phyloP scores from a whole-genome alignment of 352 stramenopile genomes.

The Phytophthora niederhauseri region DNA sequence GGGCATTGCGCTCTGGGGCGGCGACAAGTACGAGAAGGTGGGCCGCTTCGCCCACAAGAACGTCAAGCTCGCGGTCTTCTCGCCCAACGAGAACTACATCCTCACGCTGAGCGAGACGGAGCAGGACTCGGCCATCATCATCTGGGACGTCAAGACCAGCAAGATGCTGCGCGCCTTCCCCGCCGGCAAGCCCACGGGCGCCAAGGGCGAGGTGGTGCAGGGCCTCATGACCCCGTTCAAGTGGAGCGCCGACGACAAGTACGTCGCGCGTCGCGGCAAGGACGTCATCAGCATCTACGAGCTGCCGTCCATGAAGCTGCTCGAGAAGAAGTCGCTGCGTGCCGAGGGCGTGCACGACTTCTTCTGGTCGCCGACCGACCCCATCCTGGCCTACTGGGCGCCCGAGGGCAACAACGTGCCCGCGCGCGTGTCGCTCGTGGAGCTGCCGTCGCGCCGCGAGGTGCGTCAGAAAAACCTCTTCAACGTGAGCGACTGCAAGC shows the following conservation, averaged over 20 bases:
- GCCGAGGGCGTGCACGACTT: conserved; percentile 97
- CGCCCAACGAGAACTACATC: conserved; percentile 97
- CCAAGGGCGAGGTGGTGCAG: conserved; percentile 77
- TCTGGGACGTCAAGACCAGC: conserved; percentile 95
- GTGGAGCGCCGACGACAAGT: conserved; percentile 97
- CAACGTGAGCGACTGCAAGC: conserved; percentile 95
- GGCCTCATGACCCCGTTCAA: conserved; percentile 92
- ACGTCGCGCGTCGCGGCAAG: conserved; percentile 95
- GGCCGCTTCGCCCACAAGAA: conserved; percentile 96
- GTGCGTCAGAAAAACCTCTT: conserved; percentile 99
- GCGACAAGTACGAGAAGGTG: conserved; percentile 97
- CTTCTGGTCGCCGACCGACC: conserved; percentile 96
- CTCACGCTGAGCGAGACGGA: conserved; percentile 96
- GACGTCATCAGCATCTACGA: conserved; percentile 95
- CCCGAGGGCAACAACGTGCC: conserved; percentile 95
- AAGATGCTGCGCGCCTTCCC: conserved; percentile 88
- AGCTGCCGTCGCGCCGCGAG: conserved; percentile 95
- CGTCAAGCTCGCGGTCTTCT: conserved; percentile 96
- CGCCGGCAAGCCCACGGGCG: conserved; percentile 77
- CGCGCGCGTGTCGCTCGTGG: conserved; percentile 97
- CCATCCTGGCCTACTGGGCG: conserved; percentile 97
- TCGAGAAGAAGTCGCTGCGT: conserved; percentile 97
- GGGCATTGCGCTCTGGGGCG: conserved; percentile 98
- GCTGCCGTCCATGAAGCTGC: conserved; percentile 96
- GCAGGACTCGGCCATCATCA: conserved; percentile 95